Base-by-base conservation (phyloP, 1,284 basidiomycete species). In the Amylostereum areolatum region DNA sequence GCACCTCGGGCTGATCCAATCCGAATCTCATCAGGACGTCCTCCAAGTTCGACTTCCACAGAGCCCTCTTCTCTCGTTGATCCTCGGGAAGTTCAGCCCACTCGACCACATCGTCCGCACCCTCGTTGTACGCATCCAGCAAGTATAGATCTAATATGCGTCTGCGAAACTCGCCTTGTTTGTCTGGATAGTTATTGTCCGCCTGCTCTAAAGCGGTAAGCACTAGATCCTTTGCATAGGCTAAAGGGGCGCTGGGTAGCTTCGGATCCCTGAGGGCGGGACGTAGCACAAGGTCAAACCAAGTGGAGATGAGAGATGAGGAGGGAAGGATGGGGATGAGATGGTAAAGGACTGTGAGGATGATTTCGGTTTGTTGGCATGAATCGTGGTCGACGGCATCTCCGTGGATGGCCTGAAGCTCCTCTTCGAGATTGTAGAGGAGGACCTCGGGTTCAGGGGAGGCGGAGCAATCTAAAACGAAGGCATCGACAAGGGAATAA, bases 31-130 rank as follows among this genome's bases (percentile, higher is more conserved):
- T 70, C 33, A 90, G 68, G 27, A 86, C 74, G 55, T 86, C 82
- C 61, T 89, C 85, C 49, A 91, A 67, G 61, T 88, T 91, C 31
- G 68, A 64, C 65, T 89, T 90, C 88, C 88, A 91, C 34, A 75
- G 69, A 25, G 73, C 69, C 56, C 75, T 73, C 58, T 71, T 75
- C 47, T 78, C 76, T 48, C 81, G 73, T 56, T 87, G 77, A 24
- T 74, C 72, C 54, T 75, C 70, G 56, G 81, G 77, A 48, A 88
- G 65, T 40, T 74, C 76, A 7, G 81, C 80, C 78, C 83, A 85
- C 57, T 89, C 88, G 28, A 90, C 60, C 27, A 83, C 73, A 62
- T 89, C 88, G 42, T 80, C 74, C 1, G 85, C 86, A 32, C 74
- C 78, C 60, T 88, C 86, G 57, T 85, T 85, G 60, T 77, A 80